phyloP scores from a whole-genome alignment of 768 basidiomycete species.

The Rhizopogon sp. region DNA sequence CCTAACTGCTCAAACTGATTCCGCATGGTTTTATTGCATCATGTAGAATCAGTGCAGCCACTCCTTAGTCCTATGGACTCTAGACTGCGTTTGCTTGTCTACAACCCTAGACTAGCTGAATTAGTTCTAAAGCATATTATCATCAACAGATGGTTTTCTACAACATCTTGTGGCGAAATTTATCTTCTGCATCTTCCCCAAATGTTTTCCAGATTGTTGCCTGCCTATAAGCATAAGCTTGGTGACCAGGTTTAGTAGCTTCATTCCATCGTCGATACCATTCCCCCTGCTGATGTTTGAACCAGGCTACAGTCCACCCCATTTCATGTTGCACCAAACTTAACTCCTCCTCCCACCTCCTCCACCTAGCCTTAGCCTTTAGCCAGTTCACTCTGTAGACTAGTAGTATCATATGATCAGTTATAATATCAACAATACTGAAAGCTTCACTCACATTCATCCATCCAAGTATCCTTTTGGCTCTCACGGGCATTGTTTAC shows the following conservation, averaged over 20 bases:
- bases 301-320: slow-evolving; percentile 13
- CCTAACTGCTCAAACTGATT: too few species aligned
- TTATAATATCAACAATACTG: too few species aligned
- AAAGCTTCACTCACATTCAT: not conserved
- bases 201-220: not conserved
- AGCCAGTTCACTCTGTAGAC: slow-evolving; percentile 6
- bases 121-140: too few species aligned
- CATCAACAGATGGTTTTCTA: too few species aligned
- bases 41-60: too few species aligned
- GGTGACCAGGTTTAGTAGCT: not conserved
- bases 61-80: too few species aligned
- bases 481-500: not conserved
- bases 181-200: not conserved
- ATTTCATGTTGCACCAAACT: slow-evolving; percentile 13
- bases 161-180: not conserved
- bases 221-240: slow-evolving; percentile 1
- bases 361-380: slow-evolving; percentile 11
- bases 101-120: too few species aligned
- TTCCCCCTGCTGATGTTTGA: not conserved
- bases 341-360: slow-evolving; percentile 16
- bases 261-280: not conserved
- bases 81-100: too few species aligned
- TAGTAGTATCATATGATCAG: not conserved
- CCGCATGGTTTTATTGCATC: too few species aligned
- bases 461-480: not conserved